These are phyloP conservation scores for Hymenoscyphus albidus DNA, from an alignment of 2,329 filamentous ascomycete genomes.

Conservation along the genomic window DNA sequence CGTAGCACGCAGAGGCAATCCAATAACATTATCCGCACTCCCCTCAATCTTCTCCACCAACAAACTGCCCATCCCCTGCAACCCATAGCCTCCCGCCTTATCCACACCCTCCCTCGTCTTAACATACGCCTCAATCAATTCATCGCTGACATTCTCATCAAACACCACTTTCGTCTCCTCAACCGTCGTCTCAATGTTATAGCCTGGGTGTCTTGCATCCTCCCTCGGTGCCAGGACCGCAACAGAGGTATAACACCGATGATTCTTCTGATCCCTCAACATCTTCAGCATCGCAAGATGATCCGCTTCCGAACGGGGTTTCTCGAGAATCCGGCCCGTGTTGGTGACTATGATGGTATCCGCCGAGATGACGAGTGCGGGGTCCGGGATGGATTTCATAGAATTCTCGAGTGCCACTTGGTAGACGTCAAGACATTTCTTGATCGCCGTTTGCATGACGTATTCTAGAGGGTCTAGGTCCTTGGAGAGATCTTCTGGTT, in stretches of 20 bases:
- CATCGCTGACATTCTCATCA: constrained; percentile 69
- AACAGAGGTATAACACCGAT: constrained; percentile 84
- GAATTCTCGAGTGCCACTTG: constrained; percentile 38
- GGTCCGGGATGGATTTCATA: constrained; percentile 51
- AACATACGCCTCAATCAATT: constrained; percentile 78
- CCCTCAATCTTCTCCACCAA: constrained; percentile 88
- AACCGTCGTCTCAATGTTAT: constrained; percentile 73
- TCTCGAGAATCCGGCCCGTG: constrained; percentile 79
- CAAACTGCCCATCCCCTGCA: constrained; percentile 84
- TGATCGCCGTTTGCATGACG: constrained; percentile 78
- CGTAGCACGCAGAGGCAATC: constrained; percentile 74
- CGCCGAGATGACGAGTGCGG: constrained; percentile 80
- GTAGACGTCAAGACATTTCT: constrained; percentile 74
- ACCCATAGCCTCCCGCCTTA: constrained; percentile 93
- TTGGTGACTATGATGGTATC: constrained; percentile 84
- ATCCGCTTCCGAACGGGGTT: constrained; percentile 75
- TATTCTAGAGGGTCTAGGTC: constrained; percentile 80
- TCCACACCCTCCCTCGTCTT: constrained; percentile 87
- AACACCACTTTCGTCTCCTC: constrained; percentile 94
- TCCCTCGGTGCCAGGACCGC: constrained; percentile 78
- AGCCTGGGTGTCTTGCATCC: constrained; percentile 79
- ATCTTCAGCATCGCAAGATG: constrained; percentile 81
- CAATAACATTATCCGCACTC: constrained; percentile 89
- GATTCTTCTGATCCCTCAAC: constrained; percentile 70
- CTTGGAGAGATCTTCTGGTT: constrained; percentile 75